These are phyloP conservation scores for Fusarium sp. DNA, from an alignment of 2,329 filamentous ascomycete species.

Conservation along the genomic window DNA sequence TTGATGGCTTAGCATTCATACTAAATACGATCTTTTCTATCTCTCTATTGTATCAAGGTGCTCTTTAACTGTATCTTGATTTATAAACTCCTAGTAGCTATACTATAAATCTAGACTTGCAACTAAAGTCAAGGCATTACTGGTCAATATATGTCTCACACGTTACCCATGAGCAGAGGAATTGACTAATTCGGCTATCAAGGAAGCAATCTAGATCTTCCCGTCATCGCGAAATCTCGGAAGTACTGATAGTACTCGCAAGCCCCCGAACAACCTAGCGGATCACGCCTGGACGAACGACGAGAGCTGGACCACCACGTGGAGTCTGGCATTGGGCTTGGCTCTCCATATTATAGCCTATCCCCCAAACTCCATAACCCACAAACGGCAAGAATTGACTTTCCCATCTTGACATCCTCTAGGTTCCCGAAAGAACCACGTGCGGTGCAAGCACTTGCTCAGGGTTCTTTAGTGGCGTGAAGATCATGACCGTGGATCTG, in stretches of 20 bases:
- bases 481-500: conserved; percentile 5
- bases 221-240: conserved; percentile 7
- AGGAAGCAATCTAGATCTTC: background rate
- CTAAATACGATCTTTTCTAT: no score
- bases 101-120: no score
- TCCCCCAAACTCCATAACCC: conserved; percentile 1
- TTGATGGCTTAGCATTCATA: no score
- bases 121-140: no score
- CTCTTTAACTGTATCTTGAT: no score
- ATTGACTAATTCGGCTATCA: background rate
- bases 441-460: conserved; percentile 11
- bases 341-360: conserved; percentile 24
- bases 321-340: conserved; percentile 41
- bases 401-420: conserved; percentile 4
- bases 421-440: conserved; percentile 24
- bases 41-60: no score
- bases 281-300: conserved; percentile 27
- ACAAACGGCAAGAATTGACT: conserved; percentile 1
- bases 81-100: no score
- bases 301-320: conserved; percentile 33
- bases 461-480: conserved; percentile 4
- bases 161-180: no score
- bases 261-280: background rate
- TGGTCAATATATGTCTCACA: no score
- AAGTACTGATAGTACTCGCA: background rate